These are phyloP conservation scores for Acanthamoeba triangularis DNA, from an alignment of 208 protist genomes.

Conservation along the genomic window DNA sequence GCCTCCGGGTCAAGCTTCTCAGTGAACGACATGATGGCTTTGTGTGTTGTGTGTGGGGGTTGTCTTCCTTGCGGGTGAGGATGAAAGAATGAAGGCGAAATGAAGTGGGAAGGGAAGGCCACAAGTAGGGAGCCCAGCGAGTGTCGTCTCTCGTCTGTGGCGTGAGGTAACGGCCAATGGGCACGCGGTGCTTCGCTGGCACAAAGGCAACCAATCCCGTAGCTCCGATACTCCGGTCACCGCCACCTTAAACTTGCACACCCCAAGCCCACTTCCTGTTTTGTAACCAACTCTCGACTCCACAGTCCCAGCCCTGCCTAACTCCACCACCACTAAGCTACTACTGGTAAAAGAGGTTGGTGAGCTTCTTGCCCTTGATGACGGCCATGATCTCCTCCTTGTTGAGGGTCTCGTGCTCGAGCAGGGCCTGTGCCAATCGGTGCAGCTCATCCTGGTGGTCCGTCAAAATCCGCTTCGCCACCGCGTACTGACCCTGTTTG, in stretches of 20 bases:
- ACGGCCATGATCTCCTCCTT: slow-evolving; percentile 73
- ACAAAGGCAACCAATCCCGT: too few species aligned
- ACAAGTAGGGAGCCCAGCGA: too few species aligned
- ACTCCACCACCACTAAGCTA: too few species aligned
- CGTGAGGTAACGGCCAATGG: too few species aligned
- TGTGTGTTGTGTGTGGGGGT: neutral
- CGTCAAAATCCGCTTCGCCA: slow-evolving; percentile 75
- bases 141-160: too few species aligned
- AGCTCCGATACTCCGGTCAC: too few species aligned
- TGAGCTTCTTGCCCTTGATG: slow-evolving; percentile 73
- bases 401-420: slow-evolving; percentile 85
- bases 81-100: too few species aligned
- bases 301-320: neutral
- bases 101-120: too few species aligned
- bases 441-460: slow-evolving; percentile 79
- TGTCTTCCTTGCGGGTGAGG: too few species aligned
- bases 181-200: too few species aligned
- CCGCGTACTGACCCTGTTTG: slow-evolving; percentile 33
- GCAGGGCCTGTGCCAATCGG: slow-evolving; percentile 81
- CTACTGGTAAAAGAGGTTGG: slow-evolving; percentile 48
- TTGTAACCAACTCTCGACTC: neutral
- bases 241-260: too few species aligned
- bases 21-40: slow-evolving; percentile 75
- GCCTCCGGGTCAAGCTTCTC: slow-evolving; percentile 83
- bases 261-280: too few species aligned